Base-by-base conservation (phyloP, 768 basidiomycete genomes). In the Suillus lakei region DNA sequence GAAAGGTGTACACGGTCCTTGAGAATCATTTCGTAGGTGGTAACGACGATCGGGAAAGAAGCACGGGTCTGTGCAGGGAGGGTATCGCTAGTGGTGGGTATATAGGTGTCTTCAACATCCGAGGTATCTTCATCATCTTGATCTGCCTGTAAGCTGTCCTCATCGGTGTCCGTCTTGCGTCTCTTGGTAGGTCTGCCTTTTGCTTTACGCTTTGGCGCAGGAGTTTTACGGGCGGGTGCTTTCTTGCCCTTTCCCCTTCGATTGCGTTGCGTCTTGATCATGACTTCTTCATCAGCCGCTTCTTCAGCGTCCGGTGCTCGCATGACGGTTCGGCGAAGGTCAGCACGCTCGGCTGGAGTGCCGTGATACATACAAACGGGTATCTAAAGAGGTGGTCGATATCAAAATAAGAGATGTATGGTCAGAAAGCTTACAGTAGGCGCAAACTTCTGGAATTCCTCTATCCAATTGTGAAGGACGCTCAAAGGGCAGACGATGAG, bases 281-380 rank as follows among this genome's bases (percentile, higher is more conserved):
- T 71, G 38, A 73, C 71, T 3, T 71, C 66, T 66, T 75, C 74
- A 2, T 70, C 69, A 28, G 69, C 63, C 16, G 60, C 64, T 41
- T 74, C 70, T 46, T 67, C 72, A n/a, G 67, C 66, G 34, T 76
- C 75, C 36, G 74, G 73, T 69, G 76, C 64, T 38, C 76, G 70
- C 81, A 95, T 86, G 0, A 84, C 79, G 2, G 88, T 91, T 5
- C 82, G 80, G 32, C 97, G 84, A 23, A 98, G 77, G 61, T 92
- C 88, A 0, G 91, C 91, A 28, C 98, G 91, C 64, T 96, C 90
- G 0, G 85, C 85, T 1, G 90, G 93, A 0, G 85, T 82, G 5
- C 98, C 98, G 68, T 98, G 93, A 75, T 99, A 99, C 82, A 95
- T 89, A 66, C 93, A 86, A 1, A 95, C 88, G 7, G 95, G 91